Evolutionary conservation across 2,329 filamentous ascomycete species (phyloP), one percentile per base, ranked within the genome.

Genomic region (Cercospora sp.): DNA sequence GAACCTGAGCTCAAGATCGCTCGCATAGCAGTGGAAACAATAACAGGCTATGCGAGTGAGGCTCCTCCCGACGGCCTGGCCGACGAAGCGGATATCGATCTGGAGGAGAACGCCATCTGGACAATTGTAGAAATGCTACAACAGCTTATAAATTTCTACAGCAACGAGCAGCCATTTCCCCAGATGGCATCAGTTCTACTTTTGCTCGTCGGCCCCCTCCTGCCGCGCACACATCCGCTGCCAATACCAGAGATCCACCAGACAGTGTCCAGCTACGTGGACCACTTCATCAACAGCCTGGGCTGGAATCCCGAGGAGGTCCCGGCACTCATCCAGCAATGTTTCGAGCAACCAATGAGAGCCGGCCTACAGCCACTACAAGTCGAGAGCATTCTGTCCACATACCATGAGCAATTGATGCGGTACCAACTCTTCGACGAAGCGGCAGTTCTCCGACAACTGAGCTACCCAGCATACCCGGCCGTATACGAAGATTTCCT

Each of bases 391-490:
- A 84, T 88, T 51, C 82, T 88, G 51, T 80, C 83, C 48, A 80
- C 83, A 3, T 89, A 89, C 75, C 86, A 89, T 75, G 82, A 84
- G 60, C 85, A 86, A 65, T 80, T 90, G 23, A 75, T 81, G 18
- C 77, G 77, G 26, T 77, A 83, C 12, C 81, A 74, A 62, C 81
- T 82, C 60, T 86, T 78, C 78, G 84, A 80, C 75, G 83, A 78
- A 73, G 87, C 87, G 5, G 85, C 86, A 9, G 81, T 84, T 36
- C 77, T 90, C n/a, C 85, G 87, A 28, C 81, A 83, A 53, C 78
- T 86, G 42, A 81, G 83, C 60, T 87, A 87, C 63, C 83, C 86
- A 3, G 79, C 79, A 3, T 87, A 87, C 68, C 85, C 85, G 8
- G 79, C 83, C 8, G 84, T 87, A 18, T 87, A 87, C 72, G 86